These are phyloP conservation scores for Helotiales sp. DNA, from an alignment of 2,329 filamentous ascomycete species.

Conservation along the genomic window DNA sequence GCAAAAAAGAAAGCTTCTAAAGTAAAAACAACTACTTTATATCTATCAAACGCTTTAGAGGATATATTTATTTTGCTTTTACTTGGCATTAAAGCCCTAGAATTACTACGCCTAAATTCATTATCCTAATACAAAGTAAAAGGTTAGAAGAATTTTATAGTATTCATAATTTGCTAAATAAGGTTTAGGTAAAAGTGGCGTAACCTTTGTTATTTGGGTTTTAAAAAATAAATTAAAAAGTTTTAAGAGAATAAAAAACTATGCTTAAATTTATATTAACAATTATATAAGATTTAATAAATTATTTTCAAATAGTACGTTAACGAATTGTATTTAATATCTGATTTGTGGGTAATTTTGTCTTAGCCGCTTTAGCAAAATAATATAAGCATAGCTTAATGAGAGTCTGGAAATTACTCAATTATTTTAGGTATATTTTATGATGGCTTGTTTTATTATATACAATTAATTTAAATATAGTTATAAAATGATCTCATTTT, in stretches of 20 bases:
- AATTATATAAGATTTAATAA: not conserved
- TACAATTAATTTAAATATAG: not conserved
- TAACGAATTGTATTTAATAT: not conserved
- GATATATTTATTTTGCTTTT: not conserved
- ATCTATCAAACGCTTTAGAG: not conserved
- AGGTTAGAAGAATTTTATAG: not conserved
- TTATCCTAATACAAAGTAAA: not conserved
- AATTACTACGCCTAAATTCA: not conserved
- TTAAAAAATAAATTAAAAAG: not conserved
- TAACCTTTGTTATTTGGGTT: not conserved
- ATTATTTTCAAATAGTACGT: not conserved
- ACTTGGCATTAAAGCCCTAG: not conserved
- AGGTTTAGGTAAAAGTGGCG: not conserved
- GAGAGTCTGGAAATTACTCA: not conserved
- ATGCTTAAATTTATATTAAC: not conserved
- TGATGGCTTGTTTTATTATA: not conserved
- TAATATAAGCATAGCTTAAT: not conserved
- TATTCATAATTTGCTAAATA: not conserved
- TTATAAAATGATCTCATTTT: not conserved
- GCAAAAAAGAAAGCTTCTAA: slow-evolving; percentile 6
- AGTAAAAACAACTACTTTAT: not conserved
- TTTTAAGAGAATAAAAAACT: not conserved
- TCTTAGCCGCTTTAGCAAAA: not conserved
- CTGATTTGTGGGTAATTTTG: not conserved
- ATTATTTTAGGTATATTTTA: not conserved